Conservation (phyloP, 345 rosid species). For the Ailanthus altissimus region DNA sequence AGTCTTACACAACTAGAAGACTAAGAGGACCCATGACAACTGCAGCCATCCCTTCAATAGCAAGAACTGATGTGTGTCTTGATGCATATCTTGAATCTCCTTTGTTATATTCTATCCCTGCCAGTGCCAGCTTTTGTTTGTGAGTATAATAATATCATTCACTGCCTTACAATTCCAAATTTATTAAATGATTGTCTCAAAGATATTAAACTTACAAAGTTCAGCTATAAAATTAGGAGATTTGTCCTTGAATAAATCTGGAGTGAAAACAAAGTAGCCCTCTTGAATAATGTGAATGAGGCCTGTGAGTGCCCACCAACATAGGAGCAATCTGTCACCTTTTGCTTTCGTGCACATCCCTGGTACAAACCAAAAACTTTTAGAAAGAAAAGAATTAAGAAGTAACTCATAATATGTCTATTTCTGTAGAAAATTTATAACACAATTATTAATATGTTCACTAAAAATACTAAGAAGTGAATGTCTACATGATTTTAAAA, state of each 20-base stretch:
- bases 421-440: no score
- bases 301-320: slow-evolving; percentile 97
- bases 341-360: slow-evolving; percentile 16
- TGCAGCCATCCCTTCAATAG: slow-evolving; percentile 83
- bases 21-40: slow-evolving; percentile 79
- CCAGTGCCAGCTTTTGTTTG: not conserved
- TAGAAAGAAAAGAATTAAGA: no score
- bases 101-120: slow-evolving; percentile 99
- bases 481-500: no score
- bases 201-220: slow-evolving; percentile 62
- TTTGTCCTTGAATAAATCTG: slow-evolving; percentile 77
- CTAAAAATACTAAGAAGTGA: no score
- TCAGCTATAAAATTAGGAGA: slow-evolving; percentile 77
- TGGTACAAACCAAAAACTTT: no score
- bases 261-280: slow-evolving; percentile 87
- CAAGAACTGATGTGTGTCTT: slow-evolving; percentile 62
- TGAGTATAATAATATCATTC: no score
- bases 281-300: slow-evolving; percentile 79
- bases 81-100: slow-evolving; percentile 92
- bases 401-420: no score
- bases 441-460: no score
- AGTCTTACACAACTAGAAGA: slow-evolving; percentile 69
- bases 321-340: slow-evolving; percentile 67
- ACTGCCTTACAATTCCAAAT: no score
- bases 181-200: not conserved